Percentiles rank a stretch among this genome's conserved stretches.
Evolutionary conservation across 2,329 filamentous ascomycete species (phyloP).

Genomic region (Talaromyces sp.): DNA sequence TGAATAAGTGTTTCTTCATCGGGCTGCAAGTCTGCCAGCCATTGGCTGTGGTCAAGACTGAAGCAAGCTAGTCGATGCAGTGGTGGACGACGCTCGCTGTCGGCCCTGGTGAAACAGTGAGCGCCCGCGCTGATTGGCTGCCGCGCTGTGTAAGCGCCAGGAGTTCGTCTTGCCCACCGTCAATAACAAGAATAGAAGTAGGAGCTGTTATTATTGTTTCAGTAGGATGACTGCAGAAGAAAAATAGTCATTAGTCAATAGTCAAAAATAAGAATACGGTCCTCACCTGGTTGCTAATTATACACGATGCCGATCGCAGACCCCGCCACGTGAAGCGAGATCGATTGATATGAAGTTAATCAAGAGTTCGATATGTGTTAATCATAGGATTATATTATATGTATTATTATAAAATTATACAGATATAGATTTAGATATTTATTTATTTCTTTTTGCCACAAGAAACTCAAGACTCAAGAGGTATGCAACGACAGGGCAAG

Average conservation of each 20-base stretch:
- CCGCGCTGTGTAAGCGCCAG: conserved; percentile 3
- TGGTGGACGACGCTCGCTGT: conserved; percentile 7
- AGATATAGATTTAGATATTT: too few relatives aligned
- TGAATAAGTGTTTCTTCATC: neutral
- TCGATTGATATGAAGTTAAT: neutral
- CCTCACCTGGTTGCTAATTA: neutral
- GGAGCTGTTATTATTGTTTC: too few relatives aligned
- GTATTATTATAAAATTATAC: too few relatives aligned
- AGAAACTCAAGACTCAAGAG: too few relatives aligned
- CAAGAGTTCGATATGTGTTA: too few relatives aligned
- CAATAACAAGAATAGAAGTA: neutral
- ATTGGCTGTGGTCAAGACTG: neutral
- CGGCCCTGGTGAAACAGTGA: conserved; percentile 7
- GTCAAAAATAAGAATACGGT: neutral
- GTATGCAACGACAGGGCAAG: neutral
- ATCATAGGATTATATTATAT: too few relatives aligned
- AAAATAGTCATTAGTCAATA: neutral
- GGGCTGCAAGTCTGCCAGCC: neutral
- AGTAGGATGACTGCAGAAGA: neutral
- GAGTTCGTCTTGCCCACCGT: neutral
- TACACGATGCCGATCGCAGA: neutral
- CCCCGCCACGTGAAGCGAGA: neutral
- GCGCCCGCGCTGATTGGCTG: neutral
- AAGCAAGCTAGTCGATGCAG: neutral
- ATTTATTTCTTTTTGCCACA: too few relatives aligned